Evolutionary conservation across 2,329 filamentous ascomycete genomes (phyloP).

Genomic region (Colletotrichum theobromicola): DNA sequence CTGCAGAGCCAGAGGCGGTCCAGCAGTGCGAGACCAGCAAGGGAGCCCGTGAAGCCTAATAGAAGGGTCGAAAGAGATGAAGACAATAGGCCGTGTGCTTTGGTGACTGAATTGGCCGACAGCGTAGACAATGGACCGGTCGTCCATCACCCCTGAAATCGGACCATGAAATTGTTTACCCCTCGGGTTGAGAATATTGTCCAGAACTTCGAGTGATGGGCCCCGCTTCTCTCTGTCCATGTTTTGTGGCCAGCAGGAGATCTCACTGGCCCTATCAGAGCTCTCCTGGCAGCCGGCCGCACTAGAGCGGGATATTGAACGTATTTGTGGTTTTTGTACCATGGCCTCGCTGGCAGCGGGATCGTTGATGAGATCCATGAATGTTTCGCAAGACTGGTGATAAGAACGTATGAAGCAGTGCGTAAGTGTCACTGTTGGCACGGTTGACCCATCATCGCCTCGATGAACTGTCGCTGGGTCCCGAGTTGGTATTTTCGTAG

Average conservation of each 20-base stretch:
- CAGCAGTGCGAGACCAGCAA: slow-evolving; percentile 26
- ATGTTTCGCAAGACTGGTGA: slow-evolving; percentile 55
- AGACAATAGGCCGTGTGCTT: slow-evolving; percentile 39
- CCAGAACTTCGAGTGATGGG: slow-evolving; percentile 26
- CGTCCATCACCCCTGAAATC: slow-evolving; percentile 49
- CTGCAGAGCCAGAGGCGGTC: background rate
- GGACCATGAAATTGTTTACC: slow-evolving; percentile 38
- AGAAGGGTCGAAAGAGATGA: slow-evolving; percentile 48
- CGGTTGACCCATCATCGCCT: slow-evolving; percentile 47
- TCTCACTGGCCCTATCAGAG: background rate
- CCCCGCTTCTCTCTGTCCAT: background rate
- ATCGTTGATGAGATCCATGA: slow-evolving; percentile 65
- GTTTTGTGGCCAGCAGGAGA: slow-evolving; percentile 29
- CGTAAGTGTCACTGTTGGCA: slow-evolving; percentile 52
- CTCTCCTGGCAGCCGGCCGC: background rate
- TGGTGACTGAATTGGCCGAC: slow-evolving; percentile 28
- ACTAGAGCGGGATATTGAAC: slow-evolving; percentile 25
- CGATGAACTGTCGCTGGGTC: slow-evolving; percentile 51
- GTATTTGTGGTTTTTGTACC: slow-evolving; percentile 50
- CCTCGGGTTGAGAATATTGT: slow-evolving; percentile 39
- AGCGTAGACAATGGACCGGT: slow-evolving; percentile 52
- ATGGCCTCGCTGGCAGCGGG: slow-evolving; percentile 33
- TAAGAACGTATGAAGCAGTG: slow-evolving; percentile 63
- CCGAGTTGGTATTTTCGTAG: slow-evolving; percentile 27
- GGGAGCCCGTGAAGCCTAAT: slow-evolving; percentile 33